Percentiles rank a stretch among this genome's conserved stretches.
Conservation (phyloP, 2,329 filamentous ascomycete species). For the Beauveria sp. region DNA sequence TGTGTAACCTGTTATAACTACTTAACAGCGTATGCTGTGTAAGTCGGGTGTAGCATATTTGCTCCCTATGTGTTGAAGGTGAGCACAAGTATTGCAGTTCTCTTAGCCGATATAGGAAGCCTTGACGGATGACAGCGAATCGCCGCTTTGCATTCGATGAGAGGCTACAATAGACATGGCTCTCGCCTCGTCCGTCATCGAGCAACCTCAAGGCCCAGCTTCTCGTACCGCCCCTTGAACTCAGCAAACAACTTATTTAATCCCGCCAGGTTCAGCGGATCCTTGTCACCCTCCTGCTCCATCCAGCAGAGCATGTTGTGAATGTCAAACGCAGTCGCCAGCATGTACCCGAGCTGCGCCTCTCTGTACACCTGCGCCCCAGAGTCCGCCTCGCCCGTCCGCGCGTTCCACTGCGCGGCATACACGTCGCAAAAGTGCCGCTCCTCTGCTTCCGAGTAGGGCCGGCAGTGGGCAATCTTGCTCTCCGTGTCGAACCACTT, state of each 20-base stretch:
- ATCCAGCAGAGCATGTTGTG: conserved; percentile 17
- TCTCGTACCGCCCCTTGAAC: conserved; percentile 8
- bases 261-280: conserved; percentile 11
- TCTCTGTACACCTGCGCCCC: conserved; percentile 13
- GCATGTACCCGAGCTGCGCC: conserved; percentile 13
- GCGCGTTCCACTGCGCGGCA: conserved; percentile 12
- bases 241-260: conserved; percentile 13
- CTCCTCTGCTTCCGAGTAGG: conserved; percentile 13
- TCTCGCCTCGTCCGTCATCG: background rate
- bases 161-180: too few species aligned
- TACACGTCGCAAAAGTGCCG: conserved; percentile 16
- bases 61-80: background rate
- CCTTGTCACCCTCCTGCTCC: conserved; percentile 5
- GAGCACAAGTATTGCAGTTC: background rate
- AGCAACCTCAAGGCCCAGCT: background rate
- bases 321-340: conserved; percentile 16
- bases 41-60: background rate
- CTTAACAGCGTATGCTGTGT: background rate
- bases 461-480: conserved; percentile 13
- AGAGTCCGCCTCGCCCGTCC: conserved; percentile 13
- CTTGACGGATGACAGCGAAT: too few species aligned
- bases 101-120: too few species aligned
- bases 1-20: background rate
- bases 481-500: conserved; percentile 14
- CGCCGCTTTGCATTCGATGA: too few species aligned